Conservation (phyloP, 2,329 filamentous ascomycete genomes). For the Didymella pinodella region DNA sequence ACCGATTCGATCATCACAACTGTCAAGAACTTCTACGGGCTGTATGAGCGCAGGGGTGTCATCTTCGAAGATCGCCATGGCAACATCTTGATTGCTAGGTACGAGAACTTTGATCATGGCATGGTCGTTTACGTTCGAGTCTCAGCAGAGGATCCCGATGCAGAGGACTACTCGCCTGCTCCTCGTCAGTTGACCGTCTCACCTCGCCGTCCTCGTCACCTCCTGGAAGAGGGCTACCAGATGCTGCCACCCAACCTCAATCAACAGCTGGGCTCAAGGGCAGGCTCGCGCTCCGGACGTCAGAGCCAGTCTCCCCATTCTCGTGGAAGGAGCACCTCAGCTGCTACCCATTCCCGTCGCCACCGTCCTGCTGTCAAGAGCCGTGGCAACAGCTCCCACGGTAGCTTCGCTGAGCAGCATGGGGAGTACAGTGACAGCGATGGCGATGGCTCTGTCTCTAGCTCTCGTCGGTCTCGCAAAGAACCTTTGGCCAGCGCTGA, state of each 20-base stretch:
- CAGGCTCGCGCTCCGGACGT: slow-evolving; percentile 71
- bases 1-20: slow-evolving; percentile 98
- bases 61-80: slow-evolving; percentile 93
- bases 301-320: slow-evolving; percentile 79
- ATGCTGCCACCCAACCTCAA: slow-evolving; percentile 68
- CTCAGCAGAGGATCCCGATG: slow-evolving; percentile 65
- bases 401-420: slow-evolving; percentile 65
- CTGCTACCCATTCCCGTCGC: slow-evolving; percentile 67
- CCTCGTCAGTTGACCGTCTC: slow-evolving; percentile 57
- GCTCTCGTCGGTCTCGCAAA: slow-evolving; percentile 76
- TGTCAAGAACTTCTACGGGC: slow-evolving; percentile 98
- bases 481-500: slow-evolving; percentile 93
- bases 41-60: slow-evolving; percentile 85
- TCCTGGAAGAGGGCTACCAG: slow-evolving; percentile 69
- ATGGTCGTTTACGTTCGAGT: slow-evolving; percentile 94
- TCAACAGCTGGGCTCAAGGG: slow-evolving; percentile 71
- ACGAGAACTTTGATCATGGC: slow-evolving; percentile 92
- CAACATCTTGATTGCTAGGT: slow-evolving; percentile 90
- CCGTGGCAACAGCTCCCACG: slow-evolving; percentile 67
- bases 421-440: slow-evolving; percentile 89
- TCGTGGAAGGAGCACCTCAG: slow-evolving; percentile 78
- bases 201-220: slow-evolving; percentile 63
- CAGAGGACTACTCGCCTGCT: slow-evolving; percentile 57
- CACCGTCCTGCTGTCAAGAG: slow-evolving; percentile 74
- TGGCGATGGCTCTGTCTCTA: slow-evolving; percentile 74